A percentile compares a stretch with the other conserved stretches of the same genome.
These are phyloP conservation scores for Hypomontagnella monticulosa DNA, from an alignment of 495 filamentous ascomycete species.

Conservation along the genomic window DNA sequence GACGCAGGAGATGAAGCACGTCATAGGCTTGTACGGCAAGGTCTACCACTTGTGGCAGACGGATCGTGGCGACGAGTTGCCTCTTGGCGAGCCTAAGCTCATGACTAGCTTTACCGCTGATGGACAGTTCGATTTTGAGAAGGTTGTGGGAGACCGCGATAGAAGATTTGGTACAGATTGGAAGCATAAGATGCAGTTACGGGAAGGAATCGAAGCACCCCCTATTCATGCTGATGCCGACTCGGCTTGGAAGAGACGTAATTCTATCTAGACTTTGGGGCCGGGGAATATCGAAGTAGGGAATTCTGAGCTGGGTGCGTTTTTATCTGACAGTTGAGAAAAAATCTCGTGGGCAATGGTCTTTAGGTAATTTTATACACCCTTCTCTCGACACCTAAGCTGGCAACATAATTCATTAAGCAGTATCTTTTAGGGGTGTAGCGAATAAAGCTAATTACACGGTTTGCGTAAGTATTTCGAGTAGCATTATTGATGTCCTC, in stretches of 20 bases:
- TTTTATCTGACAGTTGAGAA: too few relatives aligned
- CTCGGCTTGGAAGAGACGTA: slow-evolving; percentile 41
- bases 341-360: too few relatives aligned
- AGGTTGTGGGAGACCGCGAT: slow-evolving; percentile 71
- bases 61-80: slow-evolving; percentile 79
- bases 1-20: slow-evolving; percentile 79
- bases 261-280: slow-evolving; percentile 31
- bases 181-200: slow-evolving; percentile 68
- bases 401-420: neutral
- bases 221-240: slow-evolving; percentile 66
- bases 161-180: slow-evolving; percentile 68
- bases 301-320: too few relatives aligned
- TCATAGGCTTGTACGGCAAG: slow-evolving; percentile 82
- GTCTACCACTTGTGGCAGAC: slow-evolving; percentile 92
- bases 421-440: neutral
- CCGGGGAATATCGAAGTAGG: too few relatives aligned
- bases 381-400: neutral
- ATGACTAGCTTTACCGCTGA: slow-evolving; percentile 77
- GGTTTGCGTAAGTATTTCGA: slow-evolving; percentile 20
- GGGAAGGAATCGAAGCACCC: slow-evolving; percentile 67
- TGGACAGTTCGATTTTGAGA: slow-evolving; percentile 67
- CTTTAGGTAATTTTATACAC: neutral
- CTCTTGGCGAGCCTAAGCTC: slow-evolving; percentile 76
- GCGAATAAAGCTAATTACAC: neutral
- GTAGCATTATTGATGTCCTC: slow-evolving; percentile 22